Evolutionary conservation across 805 yeast genomes (phyloP), one percentile per base, ranked within the genome.

Genomic region (Saitoella complicata): DNA sequence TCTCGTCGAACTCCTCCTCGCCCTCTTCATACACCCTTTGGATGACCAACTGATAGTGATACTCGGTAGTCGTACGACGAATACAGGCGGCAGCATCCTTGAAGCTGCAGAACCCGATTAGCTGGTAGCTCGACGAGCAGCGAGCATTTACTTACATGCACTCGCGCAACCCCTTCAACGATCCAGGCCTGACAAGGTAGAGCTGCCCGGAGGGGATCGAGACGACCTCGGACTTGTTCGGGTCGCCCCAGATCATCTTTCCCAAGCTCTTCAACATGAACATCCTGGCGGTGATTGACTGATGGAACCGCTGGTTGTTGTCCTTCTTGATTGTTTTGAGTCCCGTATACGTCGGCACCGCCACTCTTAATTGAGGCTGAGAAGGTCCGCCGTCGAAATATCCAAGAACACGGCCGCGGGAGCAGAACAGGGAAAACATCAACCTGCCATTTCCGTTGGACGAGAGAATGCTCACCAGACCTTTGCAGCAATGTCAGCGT

Each of bases 111-210:
- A 5, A 31, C 34, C 12, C 3, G 9, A 21, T 33, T 10, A 31
- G 38, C 45, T 9, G n/a, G 35, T 10, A 8, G 7, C n/a, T 34
- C 21, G 13, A 30, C 40, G 6, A 31, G 21, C 2, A 32, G 29
- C 10, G 6, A 10, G 42, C 4, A 30, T 21, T 10, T 10, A 48
- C 57, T 32, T 49, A 54, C 57, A 67, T 58, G 50, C 65, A 61
- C 60, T 91, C 96, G 34, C 76, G 67, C 30, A 77, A 86, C 6
- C 95, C 87, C 58, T 85, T 84, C 8, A 95, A 95, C 2, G 94
- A 82, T 21, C 69, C 70, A 5, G 82, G 70, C 41, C 97, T 67
- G 11, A 80, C 70, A 39, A 88, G 67, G 56, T 69, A 81, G 40
- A 88, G 69, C 61, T 78, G 79, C 3, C 96, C 97, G 0, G 80